Base-by-base conservation (phyloP, 352 stramenopile species). In the Phytophthora sojae region DNA sequence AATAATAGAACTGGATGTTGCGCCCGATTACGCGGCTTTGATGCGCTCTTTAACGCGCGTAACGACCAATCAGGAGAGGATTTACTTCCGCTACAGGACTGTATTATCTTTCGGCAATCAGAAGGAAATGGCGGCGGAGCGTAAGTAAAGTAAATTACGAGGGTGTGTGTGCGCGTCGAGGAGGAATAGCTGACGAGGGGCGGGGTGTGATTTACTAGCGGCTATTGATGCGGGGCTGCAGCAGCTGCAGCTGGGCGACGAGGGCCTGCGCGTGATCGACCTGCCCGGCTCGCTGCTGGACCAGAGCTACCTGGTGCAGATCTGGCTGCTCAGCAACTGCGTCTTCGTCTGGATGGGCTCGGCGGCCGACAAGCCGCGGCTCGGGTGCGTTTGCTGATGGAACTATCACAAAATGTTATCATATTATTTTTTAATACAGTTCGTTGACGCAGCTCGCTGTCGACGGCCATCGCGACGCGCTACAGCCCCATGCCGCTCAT, bases 261-360 rank as follows among this genome's bases (percentile, higher is more conserved):
- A 56, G 1, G 65, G 59, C 1, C 49, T 88, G 49, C 70, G 78
- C 39, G 68, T 89, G 53, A 77, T 95, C 47, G 75, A 95, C 47
- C 47, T 93, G 59, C 58, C 71, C 0, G 85, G 85, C 2, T 76
- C 67, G 51, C 75, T 94, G 42, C 64, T 95, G 47, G 88, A 94
- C 53, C 86, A 95, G 66, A 63, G 75, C 35, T 95, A 81, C 55
- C 61, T 91, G 30, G 85, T 83, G 58, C 83, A 95, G 76, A 79
- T 95, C 60, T 94, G 86, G 86, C 64, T 93, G 30, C 71, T 95
- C 47, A 61, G 51, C 4, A 82, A 79, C 71, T 87, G 86, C 52
- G 57, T 92, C 23, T 95, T 92, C 50, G 86, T 95, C n/a, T 95
- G 86, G 86, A 88, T 93, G 69, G 88, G 88, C 3, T 80, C 83